phyloP scores from a whole-genome alignment of 768 basidiomycete genomes.

The Tephrocybe sp. region DNA sequence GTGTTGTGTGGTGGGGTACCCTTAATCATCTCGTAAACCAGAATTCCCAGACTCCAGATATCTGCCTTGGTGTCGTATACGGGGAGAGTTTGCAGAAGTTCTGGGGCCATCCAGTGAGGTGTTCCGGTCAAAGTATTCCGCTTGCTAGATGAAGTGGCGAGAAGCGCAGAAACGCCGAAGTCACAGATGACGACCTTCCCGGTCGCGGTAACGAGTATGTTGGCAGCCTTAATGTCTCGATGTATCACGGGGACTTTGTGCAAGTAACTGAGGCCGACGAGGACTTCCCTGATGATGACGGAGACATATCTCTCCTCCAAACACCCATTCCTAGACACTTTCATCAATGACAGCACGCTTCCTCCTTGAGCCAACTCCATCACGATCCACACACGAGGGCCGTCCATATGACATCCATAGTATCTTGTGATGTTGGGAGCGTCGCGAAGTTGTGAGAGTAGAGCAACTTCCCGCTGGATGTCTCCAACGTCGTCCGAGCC shows the following conservation, averaged over 20 bases:
- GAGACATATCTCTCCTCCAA: constrained; percentile 90
- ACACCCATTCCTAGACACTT: constrained; percentile 70
- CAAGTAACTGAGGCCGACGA: constrained; percentile 84
- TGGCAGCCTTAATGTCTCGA: constrained; percentile 97
- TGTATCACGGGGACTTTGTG: constrained; percentile 96
- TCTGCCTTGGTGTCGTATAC: constrained; percentile 97
- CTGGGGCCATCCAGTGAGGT: constrained; percentile 99
- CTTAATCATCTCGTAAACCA: constrained; percentile 94
- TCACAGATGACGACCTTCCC: constrained; percentile 96
- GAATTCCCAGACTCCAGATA: constrained; percentile 97
- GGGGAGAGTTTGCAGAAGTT: constrained; percentile 88
- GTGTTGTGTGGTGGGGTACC: constrained; percentile 91
- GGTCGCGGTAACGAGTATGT: constrained; percentile 84
- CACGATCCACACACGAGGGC: constrained; percentile 96
- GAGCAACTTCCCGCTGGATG: constrained; percentile 94
- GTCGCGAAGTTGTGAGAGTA: constrained; percentile 86
- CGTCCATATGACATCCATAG: constrained; percentile 95
- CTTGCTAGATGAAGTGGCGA: constrained; percentile 83
- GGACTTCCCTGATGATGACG: constrained; percentile 86
- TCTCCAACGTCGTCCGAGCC: constrained; percentile 92
- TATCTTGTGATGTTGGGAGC: constrained; percentile 93
- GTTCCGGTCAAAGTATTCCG: constrained; percentile 96
- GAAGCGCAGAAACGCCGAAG: constrained; percentile 95
- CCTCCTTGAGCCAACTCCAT: constrained; percentile 99
- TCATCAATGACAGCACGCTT: constrained; percentile 91